Evolutionary conservation across 202 grass and related monocot species (phyloP), one percentile per base, ranked within the genome.

Genomic region (Schoenoplectus tabernaemontani): DNA sequence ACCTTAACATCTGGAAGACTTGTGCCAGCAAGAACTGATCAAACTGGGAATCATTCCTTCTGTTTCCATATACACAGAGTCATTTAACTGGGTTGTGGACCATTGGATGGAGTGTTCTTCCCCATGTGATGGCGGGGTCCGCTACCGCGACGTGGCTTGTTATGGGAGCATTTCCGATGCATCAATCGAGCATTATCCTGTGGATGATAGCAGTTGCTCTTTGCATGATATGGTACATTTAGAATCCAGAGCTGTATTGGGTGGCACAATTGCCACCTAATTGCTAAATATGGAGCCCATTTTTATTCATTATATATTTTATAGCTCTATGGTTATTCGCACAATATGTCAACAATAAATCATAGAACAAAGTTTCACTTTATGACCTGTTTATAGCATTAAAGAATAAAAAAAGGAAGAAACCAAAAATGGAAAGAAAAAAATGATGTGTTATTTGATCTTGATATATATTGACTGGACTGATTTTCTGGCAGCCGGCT

Each of bases 21-120:
- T 73, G 15, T 46, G 32, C 69, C 69, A 51, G 44, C 11, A 53
- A n/a, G 26, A 53, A 53, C 13, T 50, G 44, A 12, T 46, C 46
- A n/a, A 74, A 33, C 1, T 34, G 24, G 26, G 48, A 34, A 74
- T 74, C 15, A 74, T 33, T 74, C 13, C 13, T 53, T 74, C 42
- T 50, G 42, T 71, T 71, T 74, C 4, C 69, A 74, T 81, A 58
- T 77, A 60, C 53, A 47, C 78, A 96, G 87, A 92, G 87, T 86
- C 50, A 69, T 92, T 90, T 76, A 87, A 88, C 53, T 92, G 92
- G 92, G 85, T 96, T 78, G 78, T 69, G 69, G 84, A 87, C 17
- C 83, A 66, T 59, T 92, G 92, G 92, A 92, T 96, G 92, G 80
- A 83, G 23, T 96, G 87, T 59, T 96, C 92, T 42, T 90, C 92